These are phyloP conservation scores for Epichloe scottii DNA, from an alignment of 2,329 filamentous ascomycete species.

Conservation along the genomic window DNA sequence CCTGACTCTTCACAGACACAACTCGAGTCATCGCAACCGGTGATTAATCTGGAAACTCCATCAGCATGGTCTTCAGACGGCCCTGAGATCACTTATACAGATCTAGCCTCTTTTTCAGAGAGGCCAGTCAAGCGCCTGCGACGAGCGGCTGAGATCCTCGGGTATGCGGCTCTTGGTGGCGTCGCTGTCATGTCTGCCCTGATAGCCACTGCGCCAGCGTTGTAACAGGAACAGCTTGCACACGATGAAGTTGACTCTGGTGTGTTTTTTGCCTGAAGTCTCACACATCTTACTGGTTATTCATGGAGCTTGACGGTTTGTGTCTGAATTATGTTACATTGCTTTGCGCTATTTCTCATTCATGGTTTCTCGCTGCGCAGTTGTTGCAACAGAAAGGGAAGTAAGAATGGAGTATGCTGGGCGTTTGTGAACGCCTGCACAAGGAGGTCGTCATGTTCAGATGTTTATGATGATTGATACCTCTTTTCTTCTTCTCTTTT, in stretches of 20 bases:
- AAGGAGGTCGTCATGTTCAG: background rate
- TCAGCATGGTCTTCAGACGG: background rate
- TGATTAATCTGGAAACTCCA: background rate
- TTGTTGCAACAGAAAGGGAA: background rate
- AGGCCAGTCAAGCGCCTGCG: constrained; percentile 20
- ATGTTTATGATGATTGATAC: background rate
- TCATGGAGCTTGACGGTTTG: background rate
- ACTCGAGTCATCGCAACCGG: background rate
- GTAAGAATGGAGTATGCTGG: background rate
- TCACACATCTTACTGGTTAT: background rate
- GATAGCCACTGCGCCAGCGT: constrained; percentile 24
- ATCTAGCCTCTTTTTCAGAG: background rate
- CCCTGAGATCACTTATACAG: background rate
- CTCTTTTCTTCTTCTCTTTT: background rate
- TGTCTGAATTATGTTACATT: constrained; percentile 1
- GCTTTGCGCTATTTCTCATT: background rate
- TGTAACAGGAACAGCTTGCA: constrained; percentile 7
- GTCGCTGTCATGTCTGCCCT: constrained; percentile 27
- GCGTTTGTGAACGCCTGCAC: background rate
- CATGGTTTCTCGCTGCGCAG: background rate
- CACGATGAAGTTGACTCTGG: background rate
- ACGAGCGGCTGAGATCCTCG: constrained; percentile 22
- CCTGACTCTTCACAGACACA: constrained; percentile 2
- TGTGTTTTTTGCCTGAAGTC: background rate
- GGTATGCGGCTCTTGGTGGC: constrained; percentile 24